Conservation (phyloP, 768 basidiomycete genomes). For the Pleurotus giganteus region DNA sequence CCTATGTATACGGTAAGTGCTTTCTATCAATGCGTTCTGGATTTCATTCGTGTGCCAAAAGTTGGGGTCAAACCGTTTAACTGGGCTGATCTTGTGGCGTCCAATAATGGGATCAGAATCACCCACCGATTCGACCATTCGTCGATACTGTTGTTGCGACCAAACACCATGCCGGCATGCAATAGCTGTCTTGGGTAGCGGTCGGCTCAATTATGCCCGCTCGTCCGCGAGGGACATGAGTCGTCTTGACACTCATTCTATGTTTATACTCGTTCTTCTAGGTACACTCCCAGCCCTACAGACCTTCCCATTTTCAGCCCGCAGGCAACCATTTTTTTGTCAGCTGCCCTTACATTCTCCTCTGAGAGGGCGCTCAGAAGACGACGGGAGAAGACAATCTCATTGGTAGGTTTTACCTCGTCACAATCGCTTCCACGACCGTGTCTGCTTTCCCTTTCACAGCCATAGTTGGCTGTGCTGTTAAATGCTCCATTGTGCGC, state of each 20-base stretch:
- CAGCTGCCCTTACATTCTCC: neutral
- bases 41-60: neutral
- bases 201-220: neutral
- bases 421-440: constrained; percentile 4
- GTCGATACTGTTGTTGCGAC: neutral
- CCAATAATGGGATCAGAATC: neutral
- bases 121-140: neutral
- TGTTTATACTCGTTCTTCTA: neutral
- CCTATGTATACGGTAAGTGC: neutral
- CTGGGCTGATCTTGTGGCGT: neutral
- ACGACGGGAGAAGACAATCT: constrained; percentile 4
- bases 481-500: neutral
- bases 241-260: neutral
- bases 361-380: neutral
- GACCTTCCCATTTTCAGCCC: neutral
- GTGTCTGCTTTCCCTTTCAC: neutral
- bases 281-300: neutral
- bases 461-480: neutral
- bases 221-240: neutral
- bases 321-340: neutral
- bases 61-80: neutral
- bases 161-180: constrained; percentile 4
- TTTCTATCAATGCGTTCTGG: neutral
- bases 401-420: constrained; percentile 2
- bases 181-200: neutral